Evolutionary conservation across 805 yeast genomes (phyloP), one percentile per base, ranked within the genome.

Genomic region (Saturnispora sanitii): DNA sequence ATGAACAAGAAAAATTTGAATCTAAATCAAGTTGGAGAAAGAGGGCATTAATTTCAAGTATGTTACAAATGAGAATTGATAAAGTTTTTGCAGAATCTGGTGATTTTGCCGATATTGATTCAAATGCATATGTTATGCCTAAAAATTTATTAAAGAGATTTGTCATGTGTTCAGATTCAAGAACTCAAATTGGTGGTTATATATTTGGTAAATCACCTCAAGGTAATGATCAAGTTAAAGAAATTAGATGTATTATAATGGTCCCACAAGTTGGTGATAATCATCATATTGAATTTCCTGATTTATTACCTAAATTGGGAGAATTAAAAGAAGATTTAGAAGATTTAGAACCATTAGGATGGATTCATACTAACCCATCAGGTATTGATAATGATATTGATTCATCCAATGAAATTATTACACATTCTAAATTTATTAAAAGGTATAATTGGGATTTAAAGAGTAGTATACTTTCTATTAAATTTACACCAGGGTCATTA

Each of bases 1-100:
- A 83, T 55, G 98, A 87, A 57, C 92, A 85, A 52, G 79, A 77
- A 62, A 64, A 79, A 13, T 92, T 92, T 56, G 69, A 79, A 35
- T 84, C 96, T 1, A 79, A 77, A 56, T 77, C 87, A 27, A 95
- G 87, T 54, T 92, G 99, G 99, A 71, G 97, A 50, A 70, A 71
- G 40, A 64, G 94, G 30, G 96, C 96, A 0, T 75, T 92, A 37
- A 78, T 94, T 1, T 71, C 94, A 0, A 71, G 82, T 34, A 71
- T 76, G 48, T 65, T 92, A 35, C 80, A 81, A 51, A 61, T 82
- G 57, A 76, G 95, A 35, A 67, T 88, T 5, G 82, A 81, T 55
- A 76, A 84, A 45, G 75, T 82, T 30, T 86, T 79, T 49, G 77
- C 83, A 2, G 68, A 82, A 3, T 74, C 82, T 9, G 85, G 79